A percentile compares a stretch with the other conserved stretches of the same genome.
phyloP scores from a whole-genome alignment of 306 rosid genomes.

The Boehmeria nivea region DNA sequence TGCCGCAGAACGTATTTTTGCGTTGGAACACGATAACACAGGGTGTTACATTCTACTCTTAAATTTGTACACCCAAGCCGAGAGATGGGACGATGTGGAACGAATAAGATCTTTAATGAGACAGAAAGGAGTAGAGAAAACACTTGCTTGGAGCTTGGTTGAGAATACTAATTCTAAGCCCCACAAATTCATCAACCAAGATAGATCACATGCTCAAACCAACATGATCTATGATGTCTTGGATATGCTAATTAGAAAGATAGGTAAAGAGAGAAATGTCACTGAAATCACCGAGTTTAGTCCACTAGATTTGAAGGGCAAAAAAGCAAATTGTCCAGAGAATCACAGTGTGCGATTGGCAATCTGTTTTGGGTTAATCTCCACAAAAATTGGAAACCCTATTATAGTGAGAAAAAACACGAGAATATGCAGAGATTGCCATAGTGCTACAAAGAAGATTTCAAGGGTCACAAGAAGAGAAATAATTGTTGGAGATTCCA shows the following conservation, averaged over 20 bases:
- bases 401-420: constrained; percentile 47
- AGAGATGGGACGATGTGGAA: constrained; percentile 43
- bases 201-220: constrained; percentile 36
- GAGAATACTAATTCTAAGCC: constrained; percentile 25
- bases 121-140: constrained; percentile 31
- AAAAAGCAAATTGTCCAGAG: constrained; percentile 25
- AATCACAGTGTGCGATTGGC: constrained; percentile 57
- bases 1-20: constrained; percentile 35
- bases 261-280: constrained; percentile 23
- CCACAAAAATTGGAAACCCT: constrained; percentile 41
- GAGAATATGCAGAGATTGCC: constrained; percentile 55
- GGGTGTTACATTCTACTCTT: constrained; percentile 49
- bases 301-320: constrained; percentile 28
- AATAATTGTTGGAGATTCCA: constrained; percentile 49
- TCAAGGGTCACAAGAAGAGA: constrained; percentile 36
- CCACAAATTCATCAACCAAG: constrained; percentile 33
- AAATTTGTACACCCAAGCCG: constrained; percentile 53
- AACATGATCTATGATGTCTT: constrained; percentile 34
- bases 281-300: no score
- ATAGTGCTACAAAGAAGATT: constrained; percentile 36
- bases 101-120: constrained; percentile 35
- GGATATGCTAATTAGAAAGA: constrained; percentile 27
- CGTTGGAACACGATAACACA: constrained; percentile 38
- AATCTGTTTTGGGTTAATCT: constrained; percentile 48
- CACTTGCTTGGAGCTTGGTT: constrained; percentile 33